Percentiles rank a stretch among this genome's conserved stretches.
Evolutionary conservation across 257 asterid species (phyloP).

Genomic region (Scutellaria barbata): DNA sequence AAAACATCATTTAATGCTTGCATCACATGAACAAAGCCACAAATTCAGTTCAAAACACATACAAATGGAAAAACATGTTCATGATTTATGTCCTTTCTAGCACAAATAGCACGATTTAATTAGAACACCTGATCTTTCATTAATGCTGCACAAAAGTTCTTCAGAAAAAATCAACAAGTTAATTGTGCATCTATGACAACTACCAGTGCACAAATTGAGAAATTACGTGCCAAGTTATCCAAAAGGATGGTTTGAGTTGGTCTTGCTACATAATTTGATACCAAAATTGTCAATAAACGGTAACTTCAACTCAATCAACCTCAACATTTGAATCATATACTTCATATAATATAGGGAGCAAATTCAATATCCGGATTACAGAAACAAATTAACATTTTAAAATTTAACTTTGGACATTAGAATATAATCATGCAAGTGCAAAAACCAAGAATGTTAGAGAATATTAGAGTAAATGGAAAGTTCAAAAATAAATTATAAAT

Average conservation of each 20-base stretch:
- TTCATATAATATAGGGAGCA: slow-evolving; percentile 15
- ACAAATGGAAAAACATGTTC: neutral
- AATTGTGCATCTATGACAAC: slow-evolving; percentile 10
- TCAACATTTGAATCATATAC: neutral
- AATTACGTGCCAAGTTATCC: neutral
- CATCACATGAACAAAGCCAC: neutral
- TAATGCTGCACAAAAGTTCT: slow-evolving; percentile 10
- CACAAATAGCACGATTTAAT: slow-evolving; percentile 17
- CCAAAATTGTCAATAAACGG: neutral
- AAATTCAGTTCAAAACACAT: slow-evolving; percentile 16
- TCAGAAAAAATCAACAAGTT: neutral
- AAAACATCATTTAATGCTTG: slow-evolving; percentile 25
- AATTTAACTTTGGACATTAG: neutral
- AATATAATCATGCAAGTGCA: slow-evolving; percentile 3
- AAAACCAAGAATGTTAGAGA: neutral
- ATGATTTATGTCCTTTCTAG: slow-evolving; percentile 5
- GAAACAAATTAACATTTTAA: slow-evolving; percentile 16
- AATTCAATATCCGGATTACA: slow-evolving; percentile 7
- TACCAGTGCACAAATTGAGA: slow-evolving; percentile 11
- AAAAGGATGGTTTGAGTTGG: slow-evolving; percentile 7
- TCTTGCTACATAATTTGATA: slow-evolving; percentile 12
- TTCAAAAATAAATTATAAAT: neutral
- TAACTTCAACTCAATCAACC: slow-evolving; percentile 15
- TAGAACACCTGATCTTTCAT: neutral
- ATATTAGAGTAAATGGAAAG: slow-evolving; percentile 7